Conservation (phyloP, 1,284 basidiomycete genomes). For the Anthracocystis panici-leucophaei region DNA sequence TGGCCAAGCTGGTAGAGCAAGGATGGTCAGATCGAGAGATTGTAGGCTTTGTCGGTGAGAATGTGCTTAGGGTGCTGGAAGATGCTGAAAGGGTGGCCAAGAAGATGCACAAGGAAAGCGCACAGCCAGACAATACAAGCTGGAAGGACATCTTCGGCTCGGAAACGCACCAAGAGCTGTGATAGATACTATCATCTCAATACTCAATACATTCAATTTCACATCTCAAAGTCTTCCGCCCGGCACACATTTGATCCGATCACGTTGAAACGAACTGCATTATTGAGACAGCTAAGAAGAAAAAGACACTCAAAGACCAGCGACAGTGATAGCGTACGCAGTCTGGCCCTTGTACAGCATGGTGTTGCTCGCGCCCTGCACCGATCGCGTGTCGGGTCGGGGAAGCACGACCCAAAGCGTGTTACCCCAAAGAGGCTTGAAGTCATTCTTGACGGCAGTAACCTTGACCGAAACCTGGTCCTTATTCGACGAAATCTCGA, state of each 20-base stretch:
- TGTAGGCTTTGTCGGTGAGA: slow-evolving; percentile 36
- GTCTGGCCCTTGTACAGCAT: slow-evolving; percentile 41
- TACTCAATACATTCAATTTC: neutral
- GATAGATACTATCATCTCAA: neutral
- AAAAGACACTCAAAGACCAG: slow-evolving; percentile 15
- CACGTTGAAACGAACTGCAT: neutral
- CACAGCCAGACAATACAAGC: slow-evolving; percentile 35
- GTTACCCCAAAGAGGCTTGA: slow-evolving; percentile 70
- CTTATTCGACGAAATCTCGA: slow-evolving; percentile 59
- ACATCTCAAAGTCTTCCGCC: neutral
- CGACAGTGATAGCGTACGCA: slow-evolving; percentile 37
- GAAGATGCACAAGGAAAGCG: slow-evolving; percentile 26
- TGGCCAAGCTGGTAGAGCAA: slow-evolving; percentile 23
- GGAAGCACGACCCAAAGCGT: slow-evolving; percentile 70
- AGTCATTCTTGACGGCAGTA: slow-evolving; percentile 60
- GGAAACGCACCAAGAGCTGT: slow-evolving; percentile 11
- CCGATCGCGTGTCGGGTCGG: slow-evolving; percentile 63
- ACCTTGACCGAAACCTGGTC: slow-evolving; percentile 65
- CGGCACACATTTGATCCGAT: neutral
- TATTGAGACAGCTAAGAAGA: neutral
- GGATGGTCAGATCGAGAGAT: slow-evolving; percentile 47
- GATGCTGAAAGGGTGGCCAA: slow-evolving; percentile 32
- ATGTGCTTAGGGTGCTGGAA: slow-evolving; percentile 44
- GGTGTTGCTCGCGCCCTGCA: slow-evolving; percentile 33
- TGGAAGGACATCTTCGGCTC: slow-evolving; percentile 41